phyloP scores from a whole-genome alignment of 371 early-diverging fungal species.

The Zychaea mexicana region DNA sequence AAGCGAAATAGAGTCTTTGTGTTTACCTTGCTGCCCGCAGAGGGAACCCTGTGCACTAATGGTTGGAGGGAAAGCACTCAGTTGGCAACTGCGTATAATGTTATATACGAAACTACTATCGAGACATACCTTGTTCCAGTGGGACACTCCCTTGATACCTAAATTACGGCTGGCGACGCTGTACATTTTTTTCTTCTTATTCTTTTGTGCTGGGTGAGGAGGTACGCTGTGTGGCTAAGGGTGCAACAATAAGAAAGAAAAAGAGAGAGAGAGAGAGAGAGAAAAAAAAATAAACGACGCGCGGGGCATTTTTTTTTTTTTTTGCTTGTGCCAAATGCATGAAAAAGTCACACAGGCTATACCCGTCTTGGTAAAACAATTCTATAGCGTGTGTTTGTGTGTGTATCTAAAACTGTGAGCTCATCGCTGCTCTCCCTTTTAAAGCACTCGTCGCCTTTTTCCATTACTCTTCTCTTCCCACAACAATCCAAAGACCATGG shows the following conservation, averaged over 20 bases:
- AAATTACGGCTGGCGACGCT: conserved; percentile 32
- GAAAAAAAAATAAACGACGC: conserved; percentile 9
- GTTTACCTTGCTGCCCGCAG: conserved; percentile 22
- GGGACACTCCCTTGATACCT: neutral
- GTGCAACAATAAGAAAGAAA: neutral
- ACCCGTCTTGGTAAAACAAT: neutral
- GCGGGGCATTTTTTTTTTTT: neutral
- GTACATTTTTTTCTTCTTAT: conserved; percentile 31
- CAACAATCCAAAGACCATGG: conserved; percentile 27
- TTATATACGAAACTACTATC: neutral
- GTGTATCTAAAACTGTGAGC: neutral
- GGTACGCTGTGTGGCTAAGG: neutral
- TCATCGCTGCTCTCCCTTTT: neutral
- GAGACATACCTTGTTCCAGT: conserved; percentile 6
- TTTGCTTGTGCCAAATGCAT: neutral
- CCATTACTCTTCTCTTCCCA: neutral
- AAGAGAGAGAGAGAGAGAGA: conserved; percentile 12
- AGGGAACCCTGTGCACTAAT: conserved; percentile 17
- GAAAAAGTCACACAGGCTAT: conserved; percentile 1
- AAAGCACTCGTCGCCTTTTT: neutral
- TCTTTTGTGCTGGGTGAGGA: neutral
- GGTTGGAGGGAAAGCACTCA: neutral
- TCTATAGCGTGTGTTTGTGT: neutral
- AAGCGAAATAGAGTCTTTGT: neutral
- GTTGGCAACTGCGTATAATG: neutral